phyloP scores from a whole-genome alignment of 2,329 filamentous ascomycete species.

The Allantophomopsis lycopodina region DNA sequence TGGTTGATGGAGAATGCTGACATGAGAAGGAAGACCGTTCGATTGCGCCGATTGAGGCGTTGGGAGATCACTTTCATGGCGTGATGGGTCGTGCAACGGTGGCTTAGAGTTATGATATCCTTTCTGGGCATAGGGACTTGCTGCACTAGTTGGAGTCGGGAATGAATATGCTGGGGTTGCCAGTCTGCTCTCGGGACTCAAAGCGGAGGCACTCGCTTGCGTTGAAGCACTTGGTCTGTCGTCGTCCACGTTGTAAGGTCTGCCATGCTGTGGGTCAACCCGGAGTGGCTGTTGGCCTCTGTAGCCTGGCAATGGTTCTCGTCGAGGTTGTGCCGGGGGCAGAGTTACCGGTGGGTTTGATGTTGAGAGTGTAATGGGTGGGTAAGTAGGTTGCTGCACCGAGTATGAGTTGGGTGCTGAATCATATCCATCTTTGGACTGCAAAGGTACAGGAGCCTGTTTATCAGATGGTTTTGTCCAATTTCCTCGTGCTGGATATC shows the following conservation, averaged over 20 bases:
- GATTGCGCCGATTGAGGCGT: slow-evolving; percentile 25
- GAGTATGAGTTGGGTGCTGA: slow-evolving; percentile 34
- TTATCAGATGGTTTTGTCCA: slow-evolving; percentile 69
- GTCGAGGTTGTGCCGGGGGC: slow-evolving; percentile 20
- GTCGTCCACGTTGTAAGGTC: slow-evolving; percentile 38
- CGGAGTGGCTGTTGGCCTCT: slow-evolving; percentile 42
- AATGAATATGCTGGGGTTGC: slow-evolving; percentile 41
- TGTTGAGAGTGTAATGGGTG: too few species aligned
- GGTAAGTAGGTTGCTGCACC: slow-evolving; percentile 24
- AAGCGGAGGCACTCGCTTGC: slow-evolving; percentile 39
- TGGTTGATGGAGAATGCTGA: slow-evolving; percentile 38
- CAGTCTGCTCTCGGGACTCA: slow-evolving; percentile 48
- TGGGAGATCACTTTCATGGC: slow-evolving; percentile 39
- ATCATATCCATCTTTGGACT: slow-evolving; percentile 61
- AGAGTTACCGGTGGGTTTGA: slow-evolving; percentile 12
- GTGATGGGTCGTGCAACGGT: slow-evolving; percentile 42
- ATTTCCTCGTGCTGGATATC: slow-evolving; percentile 68
- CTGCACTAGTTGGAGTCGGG: slow-evolving; percentile 48
- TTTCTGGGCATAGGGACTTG: slow-evolving; percentile 27
- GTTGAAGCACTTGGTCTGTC: slow-evolving; percentile 45
- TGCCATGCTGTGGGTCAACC: slow-evolving; percentile 47
- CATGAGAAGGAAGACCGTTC: slow-evolving; percentile 34
- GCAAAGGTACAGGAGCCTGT: slow-evolving; percentile 56
- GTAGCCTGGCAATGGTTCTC: slow-evolving; percentile 44
- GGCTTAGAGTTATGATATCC: slow-evolving; percentile 37